A percentile compares a stretch with the other conserved stretches of the same genome.
Conservation (phyloP, 106 monocot genomes). For the Dioscorea dumetorum region DNA sequence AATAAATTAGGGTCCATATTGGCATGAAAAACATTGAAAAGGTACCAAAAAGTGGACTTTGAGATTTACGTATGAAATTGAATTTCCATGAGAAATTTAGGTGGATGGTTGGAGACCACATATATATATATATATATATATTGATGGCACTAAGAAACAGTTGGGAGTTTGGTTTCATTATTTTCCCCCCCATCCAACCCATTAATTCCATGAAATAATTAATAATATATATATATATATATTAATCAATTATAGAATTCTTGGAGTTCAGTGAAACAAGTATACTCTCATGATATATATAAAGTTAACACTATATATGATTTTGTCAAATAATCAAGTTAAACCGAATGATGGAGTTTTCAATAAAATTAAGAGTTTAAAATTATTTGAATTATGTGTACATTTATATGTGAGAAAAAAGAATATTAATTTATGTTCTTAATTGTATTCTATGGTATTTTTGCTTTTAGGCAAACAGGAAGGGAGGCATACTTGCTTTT, state of each 20-base stretch:
- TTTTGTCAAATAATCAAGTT: too few relatives aligned
- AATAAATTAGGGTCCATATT: background rate
- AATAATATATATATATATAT: background rate
- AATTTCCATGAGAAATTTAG: background rate
- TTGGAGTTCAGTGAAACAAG: too few relatives aligned
- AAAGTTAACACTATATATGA: too few relatives aligned
- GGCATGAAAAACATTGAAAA: background rate
- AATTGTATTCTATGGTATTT: too few relatives aligned
- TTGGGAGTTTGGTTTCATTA: slow-evolving; percentile 12
- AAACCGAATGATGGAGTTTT: too few relatives aligned
- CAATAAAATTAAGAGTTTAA: too few relatives aligned
- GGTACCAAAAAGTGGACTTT: background rate
- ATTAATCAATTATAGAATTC: background rate
- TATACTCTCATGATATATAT: too few relatives aligned
- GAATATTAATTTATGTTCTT: too few relatives aligned
- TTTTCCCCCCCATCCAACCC: slow-evolving; percentile 4
- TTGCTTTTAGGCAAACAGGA: background rate
- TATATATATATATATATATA: too few relatives aligned
- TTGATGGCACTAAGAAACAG: background rate
- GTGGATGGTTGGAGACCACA: slow-evolving; percentile 10
- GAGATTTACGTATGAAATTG: background rate
- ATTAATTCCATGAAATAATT: background rate
- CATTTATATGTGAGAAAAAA: too few relatives aligned
- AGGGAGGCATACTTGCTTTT: background rate
- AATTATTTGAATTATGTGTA: too few relatives aligned